Percentiles rank a stretch among this genome's conserved stretches.
Conservation (phyloP, 2,329 filamentous ascomycete species). For the Rasamsonia emersonii region DNA sequence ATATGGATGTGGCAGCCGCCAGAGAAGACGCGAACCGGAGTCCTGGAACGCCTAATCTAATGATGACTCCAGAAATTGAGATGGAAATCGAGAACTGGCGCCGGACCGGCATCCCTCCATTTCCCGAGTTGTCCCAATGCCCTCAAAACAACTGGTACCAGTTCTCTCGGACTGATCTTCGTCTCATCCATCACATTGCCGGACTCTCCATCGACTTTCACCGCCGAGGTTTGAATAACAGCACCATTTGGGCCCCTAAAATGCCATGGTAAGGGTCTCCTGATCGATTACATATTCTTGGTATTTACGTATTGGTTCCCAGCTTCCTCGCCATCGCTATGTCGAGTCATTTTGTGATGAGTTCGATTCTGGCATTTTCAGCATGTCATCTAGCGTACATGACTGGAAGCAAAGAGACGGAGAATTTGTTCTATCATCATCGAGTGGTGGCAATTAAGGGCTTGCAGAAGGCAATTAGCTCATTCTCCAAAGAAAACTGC, state of each 20-base stretch:
- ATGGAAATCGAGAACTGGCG: constrained; percentile 74
- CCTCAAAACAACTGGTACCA: constrained; percentile 64
- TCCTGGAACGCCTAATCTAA: constrained; percentile 53
- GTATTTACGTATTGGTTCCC: constrained; percentile 11
- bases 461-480: constrained; percentile 75
- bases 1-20: constrained; percentile 74
- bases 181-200: constrained; percentile 84
- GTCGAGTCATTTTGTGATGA: constrained; percentile 83
- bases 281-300: constrained; percentile 7
- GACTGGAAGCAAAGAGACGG: constrained; percentile 74
- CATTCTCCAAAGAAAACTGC: constrained; percentile 76
- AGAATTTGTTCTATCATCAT: constrained; percentile 83
- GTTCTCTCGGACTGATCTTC: constrained; percentile 69
- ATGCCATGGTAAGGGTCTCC: constrained; percentile 67
- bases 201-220: constrained; percentile 77
- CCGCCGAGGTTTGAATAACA: constrained; percentile 66
- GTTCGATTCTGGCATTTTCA: constrained; percentile 85
- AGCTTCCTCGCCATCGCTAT: constrained; percentile 78
- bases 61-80: constrained; percentile 83
- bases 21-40: constrained; percentile 43
- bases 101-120: constrained; percentile 74
- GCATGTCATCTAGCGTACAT: constrained; percentile 88
- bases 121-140: constrained; percentile 69
- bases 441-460: constrained; percentile 78
- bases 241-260: constrained; percentile 87